Evolutionary conservation across 345 rosid genomes (phyloP), one percentile per base, ranked within the genome.

Genomic region (Euphorbia tirucalli): DNA sequence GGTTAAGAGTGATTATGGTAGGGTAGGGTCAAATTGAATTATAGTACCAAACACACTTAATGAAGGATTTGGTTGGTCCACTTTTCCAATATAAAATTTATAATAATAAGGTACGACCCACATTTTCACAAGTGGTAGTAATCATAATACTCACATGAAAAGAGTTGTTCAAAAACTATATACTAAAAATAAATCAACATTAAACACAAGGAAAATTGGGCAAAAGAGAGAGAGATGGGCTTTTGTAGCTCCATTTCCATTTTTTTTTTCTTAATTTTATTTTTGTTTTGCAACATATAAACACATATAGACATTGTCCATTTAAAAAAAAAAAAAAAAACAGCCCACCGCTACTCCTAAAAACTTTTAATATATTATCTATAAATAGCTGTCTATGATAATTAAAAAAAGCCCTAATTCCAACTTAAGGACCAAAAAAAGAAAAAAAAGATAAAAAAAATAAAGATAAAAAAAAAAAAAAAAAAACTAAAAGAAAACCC

Each of bases 261-360:
- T 62, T 32, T 61, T 43, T 39, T 14, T 49, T 6, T 56, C 66
- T 14, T 21, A n/a, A 50, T 70, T 22, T 78, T 80, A 67, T 78
- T 78, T 72, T 52, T 72, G 49, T 61, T 70, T 68, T 60, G 79
- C 78, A 80, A 77, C 57, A 74, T 79, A 83, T 80, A 71, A 68
- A 56, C 61, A 80, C 83, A 89, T 79, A 81, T 83, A 81, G 83
- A 74, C 80, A 91, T 86, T 77, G 77, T 76, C 79, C 79, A 62
- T 18, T 19, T 71, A 74, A 80, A 72, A 73, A 75, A n/a, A 50
- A 50, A 50, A 15, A 74, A 54, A 72, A 46, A 70, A 49, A 73
- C 75, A 81, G 78, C 68, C 76, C 71, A 50, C 78, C 67, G 19
- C 79, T 71, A 31, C 63, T 35, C 72, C 75, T 76, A 70, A 8